Base-by-base conservation (phyloP, 345 rosid species). In the Populus euphratica region DNA sequence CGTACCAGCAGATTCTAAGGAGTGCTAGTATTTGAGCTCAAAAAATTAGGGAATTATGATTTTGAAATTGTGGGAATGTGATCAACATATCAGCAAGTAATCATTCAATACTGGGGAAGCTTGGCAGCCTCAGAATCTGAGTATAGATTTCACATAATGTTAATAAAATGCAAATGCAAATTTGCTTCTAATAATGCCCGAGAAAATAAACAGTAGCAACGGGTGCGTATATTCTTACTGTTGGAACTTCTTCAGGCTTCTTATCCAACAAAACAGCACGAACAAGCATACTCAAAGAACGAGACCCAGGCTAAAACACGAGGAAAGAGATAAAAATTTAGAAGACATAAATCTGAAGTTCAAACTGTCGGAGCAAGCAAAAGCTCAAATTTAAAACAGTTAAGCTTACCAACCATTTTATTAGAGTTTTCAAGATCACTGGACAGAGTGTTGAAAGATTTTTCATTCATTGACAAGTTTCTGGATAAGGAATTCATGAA, bases 231-330 rank as follows among this genome's bases (percentile, higher is more conserved):
- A 73, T n/a, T 73, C 90, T 87, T 86, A 93, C 99, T 79, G 39
- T 76, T 33, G 92, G 93, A 74, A 93, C 86, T 81, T 93, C 98
- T 81, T 93, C 98, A 14, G 94, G 96, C 81, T 84, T 95, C 85
- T 88, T 93, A 77, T 93, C 97, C 75, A 81, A 80, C 74, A 95
- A 84, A 83, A 91, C 80, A 49, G 96, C 87, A 2, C 93, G 97
- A 81, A 93, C 90, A 69, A 93, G 94, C 85, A 87, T 88, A 79
- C 89, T 89, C 44, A 91, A 73, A 36, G 97, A 87, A 81, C 90
- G 87, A 29, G 90, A 80, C 39, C 77, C 79, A 77, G 87, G 85
- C 97, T 96, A 87, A 81, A 80, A 64, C 67, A 67, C 35, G 72
- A 36, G 47, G 17, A 43, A 69, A 61, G 6, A 43, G 41, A 66